These are phyloP conservation scores for Boletus speciosus DNA, from an alignment of 768 basidiomycete species.

Conservation along the genomic window DNA sequence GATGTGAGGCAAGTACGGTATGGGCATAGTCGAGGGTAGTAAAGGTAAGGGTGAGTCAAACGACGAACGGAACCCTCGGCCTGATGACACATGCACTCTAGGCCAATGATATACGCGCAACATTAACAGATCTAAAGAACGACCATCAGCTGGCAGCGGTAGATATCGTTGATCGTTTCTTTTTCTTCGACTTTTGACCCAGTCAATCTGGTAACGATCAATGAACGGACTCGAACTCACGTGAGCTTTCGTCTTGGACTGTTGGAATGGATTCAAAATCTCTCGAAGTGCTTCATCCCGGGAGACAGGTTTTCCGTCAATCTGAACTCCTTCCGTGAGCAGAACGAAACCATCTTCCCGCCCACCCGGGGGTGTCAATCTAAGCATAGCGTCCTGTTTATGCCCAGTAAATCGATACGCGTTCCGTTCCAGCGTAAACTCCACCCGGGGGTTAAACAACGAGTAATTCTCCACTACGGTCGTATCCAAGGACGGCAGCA, in stretches of 20 bases:
- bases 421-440: constrained; percentile 25
- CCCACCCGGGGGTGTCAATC: constrained; percentile 9
- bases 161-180: constrained; percentile 5
- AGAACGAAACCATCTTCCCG: constrained; percentile 21
- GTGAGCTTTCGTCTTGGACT: constrained; percentile 8
- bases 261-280: constrained; percentile 20
- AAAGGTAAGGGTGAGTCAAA: background rate
- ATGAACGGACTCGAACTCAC: constrained; percentile 10
- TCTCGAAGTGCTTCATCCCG: constrained; percentile 17
- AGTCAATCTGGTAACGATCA: constrained; percentile 5
- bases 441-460: constrained; percentile 12
- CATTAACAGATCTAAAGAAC: background rate
- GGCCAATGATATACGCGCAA: background rate
- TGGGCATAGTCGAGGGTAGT: constrained; percentile 15
- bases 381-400: constrained; percentile 22
- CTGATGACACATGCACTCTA: background rate
- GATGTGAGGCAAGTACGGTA: constrained; percentile 58
- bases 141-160: constrained; percentile 2
- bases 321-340: constrained; percentile 22
- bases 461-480: constrained; percentile 26
- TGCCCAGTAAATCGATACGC: constrained; percentile 20
- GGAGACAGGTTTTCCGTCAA: constrained; percentile 24
- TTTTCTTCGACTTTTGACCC: constrained; percentile 16
- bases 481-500: constrained; percentile 24
- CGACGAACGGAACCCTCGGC: background rate